Base-by-base conservation (phyloP, 257 asterid species). In the Solanum bukasovii region DNA sequence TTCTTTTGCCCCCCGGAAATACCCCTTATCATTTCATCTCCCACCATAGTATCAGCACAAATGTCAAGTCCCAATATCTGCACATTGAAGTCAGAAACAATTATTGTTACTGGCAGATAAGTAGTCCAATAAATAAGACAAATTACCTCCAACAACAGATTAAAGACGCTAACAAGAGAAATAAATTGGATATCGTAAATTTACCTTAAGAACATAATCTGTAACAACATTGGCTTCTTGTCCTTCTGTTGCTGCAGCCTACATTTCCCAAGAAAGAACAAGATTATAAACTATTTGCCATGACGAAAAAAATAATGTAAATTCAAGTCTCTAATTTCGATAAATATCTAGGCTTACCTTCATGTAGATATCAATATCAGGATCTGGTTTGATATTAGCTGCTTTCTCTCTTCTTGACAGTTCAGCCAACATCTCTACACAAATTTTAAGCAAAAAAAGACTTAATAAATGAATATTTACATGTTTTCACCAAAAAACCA, bases 161-260 rank as follows among this genome's bases (percentile, higher is more conserved):
- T 25, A 79, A 44, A 14, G 5, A 79, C 5, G 20, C 38, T 42
- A 6, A 46, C 13, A 81, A 0, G 85, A 81, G 27, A 10, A 46
- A 46, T 81, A 29, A n/a, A 29, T 44, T 81, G 68, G 25, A 27
- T 25, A 42, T 42, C 6, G 0, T 13, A 78, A 25, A 82, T 49
- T 81, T 86, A 89, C 91, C 90, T 89, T 91, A 86, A 91, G 93
- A 84, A 88, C 72, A 72, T 91, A 91, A 85, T 91, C 93, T 7
- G 93, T 89, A 44, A 88, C 88, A 27, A 91, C 92, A 88, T 56
- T 89, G 7, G 91, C 91, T 81, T 91, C 91, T 6, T 91, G 92
- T 37, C 93, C 93, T 88, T 88, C 93, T 27, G 92, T 87, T 40
- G 93, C 90, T 40, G 88, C 93, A 9, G 93, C 93, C 93, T 91